phyloP scores from a whole-genome alignment of 257 asterid species.

The Petunia secreta region DNA sequence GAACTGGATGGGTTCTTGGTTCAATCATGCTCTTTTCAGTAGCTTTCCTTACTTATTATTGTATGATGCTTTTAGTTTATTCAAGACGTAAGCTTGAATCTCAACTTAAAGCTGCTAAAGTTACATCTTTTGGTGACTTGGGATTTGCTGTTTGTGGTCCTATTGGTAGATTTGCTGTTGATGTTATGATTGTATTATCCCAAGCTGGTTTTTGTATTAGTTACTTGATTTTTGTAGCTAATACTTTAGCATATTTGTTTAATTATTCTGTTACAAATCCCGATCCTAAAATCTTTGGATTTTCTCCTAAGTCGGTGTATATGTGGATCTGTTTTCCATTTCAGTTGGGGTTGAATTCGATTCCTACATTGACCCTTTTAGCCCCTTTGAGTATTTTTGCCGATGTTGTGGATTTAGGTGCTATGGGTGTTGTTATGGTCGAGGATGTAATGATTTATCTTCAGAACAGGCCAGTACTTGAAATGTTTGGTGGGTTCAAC shows the following conservation, averaged over 20 bases:
- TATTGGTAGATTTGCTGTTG: slow-evolving; percentile 72
- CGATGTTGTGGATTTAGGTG: slow-evolving; percentile 73
- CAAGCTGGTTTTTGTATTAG: slow-evolving; percentile 90
- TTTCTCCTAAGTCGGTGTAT: slow-evolving; percentile 56
- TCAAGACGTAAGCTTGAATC: slow-evolving; percentile 64
- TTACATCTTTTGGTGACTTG: slow-evolving; percentile 81
- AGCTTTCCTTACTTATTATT: slow-evolving; percentile 67
- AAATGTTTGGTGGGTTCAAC: slow-evolving; percentile 67
- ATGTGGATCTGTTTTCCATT: slow-evolving; percentile 84
- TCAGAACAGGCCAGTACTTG: slow-evolving; percentile 55
- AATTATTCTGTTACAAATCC: slow-evolving; percentile 42
- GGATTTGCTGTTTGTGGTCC: slow-evolving; percentile 79
- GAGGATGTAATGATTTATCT: slow-evolving; percentile 60
- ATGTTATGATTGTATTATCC: slow-evolving; percentile 72
- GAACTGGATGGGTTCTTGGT: slow-evolving; percentile 81
- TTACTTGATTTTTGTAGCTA: slow-evolving; percentile 69
- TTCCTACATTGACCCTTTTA: slow-evolving; percentile 70
- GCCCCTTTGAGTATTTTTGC: slow-evolving; percentile 93
- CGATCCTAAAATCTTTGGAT: slow-evolving; percentile 47
- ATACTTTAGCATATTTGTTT: slow-evolving; percentile 63
- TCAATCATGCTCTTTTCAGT: slow-evolving; percentile 58
- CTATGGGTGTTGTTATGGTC: slow-evolving; percentile 84
- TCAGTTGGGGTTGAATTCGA: slow-evolving; percentile 78
- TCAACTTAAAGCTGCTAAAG: slow-evolving; percentile 36
- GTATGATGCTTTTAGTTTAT: slow-evolving; percentile 77